A percentile compares a stretch with the other conserved stretches of the same genome.
These are phyloP conservation scores for Pyrenula massariospora DNA, from an alignment of 495 filamentous ascomycete species.

Conservation along the genomic window DNA sequence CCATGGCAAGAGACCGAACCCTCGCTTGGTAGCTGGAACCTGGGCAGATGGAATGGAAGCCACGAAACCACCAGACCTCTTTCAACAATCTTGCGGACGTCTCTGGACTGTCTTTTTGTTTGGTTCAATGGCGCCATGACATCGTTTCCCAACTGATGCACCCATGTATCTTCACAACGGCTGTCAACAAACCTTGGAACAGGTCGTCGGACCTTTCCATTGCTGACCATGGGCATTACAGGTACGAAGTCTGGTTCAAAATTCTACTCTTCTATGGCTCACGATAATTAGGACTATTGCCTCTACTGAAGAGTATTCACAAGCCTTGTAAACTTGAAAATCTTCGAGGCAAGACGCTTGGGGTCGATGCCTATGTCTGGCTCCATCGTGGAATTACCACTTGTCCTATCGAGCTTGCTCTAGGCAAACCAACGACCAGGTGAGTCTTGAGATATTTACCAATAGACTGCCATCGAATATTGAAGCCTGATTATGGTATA, in stretches of 20 bases:
- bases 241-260: background rate
- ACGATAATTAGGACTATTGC: constrained; percentile 57
- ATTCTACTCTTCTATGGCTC: background rate
- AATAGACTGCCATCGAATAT: too few species aligned
- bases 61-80: too few species aligned
- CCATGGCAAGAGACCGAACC: background rate
- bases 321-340: constrained; percentile 76
- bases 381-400: constrained; percentile 86
- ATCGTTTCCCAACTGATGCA: too few species aligned
- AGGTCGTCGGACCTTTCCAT: background rate
- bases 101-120: background rate
- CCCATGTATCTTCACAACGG: too few species aligned
- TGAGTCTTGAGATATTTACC: constrained; percentile 24
- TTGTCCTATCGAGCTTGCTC: constrained; percentile 83
- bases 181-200: background rate
- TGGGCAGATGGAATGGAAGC: too few species aligned
- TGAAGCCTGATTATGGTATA: constrained; percentile 20
- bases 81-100: background rate
- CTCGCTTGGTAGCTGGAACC: background rate
- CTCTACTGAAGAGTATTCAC: constrained; percentile 91
- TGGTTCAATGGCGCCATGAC: background rate
- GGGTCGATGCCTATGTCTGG: constrained; percentile 96
- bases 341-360: constrained; percentile 78
- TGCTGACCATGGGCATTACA: background rate
- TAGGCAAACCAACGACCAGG: constrained; percentile 79